Base-by-base conservation (phyloP, 23 red algal genomes). In the Gracilaria domingensis region DNA sequence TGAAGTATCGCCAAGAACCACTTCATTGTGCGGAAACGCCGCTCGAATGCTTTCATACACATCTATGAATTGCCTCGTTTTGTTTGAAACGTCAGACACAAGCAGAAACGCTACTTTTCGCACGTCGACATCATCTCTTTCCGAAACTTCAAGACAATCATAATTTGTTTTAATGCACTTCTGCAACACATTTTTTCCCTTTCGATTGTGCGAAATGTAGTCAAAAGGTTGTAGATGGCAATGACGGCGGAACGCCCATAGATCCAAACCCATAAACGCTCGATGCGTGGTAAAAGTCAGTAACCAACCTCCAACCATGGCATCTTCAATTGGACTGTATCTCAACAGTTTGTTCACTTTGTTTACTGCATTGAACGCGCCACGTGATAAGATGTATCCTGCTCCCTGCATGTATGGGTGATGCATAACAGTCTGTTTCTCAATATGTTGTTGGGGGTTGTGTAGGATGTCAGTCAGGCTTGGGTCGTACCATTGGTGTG, bases 401-500 rank as follows among this genome's bases (percentile, higher is more conserved):
- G 75, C 75, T 32, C 75, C 75, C 18, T 79, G 75, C 75, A 79
- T 79, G 29, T 79, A 79, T 0, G 75, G 75, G 0, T 51, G 75
- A 20, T 79, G 51, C 75, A 36, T 51, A 11, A 51, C 75, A 0
- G 1, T 76, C 2, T 14, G 34, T 25, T 24, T 24, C 24, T 48
- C 71, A 16, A 76, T 24, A 24, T 17, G 45, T 20, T 79, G 75
- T 30, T 12, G 75, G 4, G 75, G 75, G 20, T 79, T 79, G 29
- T 79, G 75, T 17, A 79, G 28, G 0, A 79, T 53, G 18, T 79
- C 75, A 36, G 40, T 51, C 13, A 79, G 25, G 21, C 39, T 12
- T 7, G 75, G 75, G 29, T 79, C 75, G 75, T 79, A 79, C 75
- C 75, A 79, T 30, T 79, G 33, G 40, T 79, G 75, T 14, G 47